Evolutionary conservation across 1,284 basidiomycete genomes (phyloP), one percentile per base, ranked within the genome.

Genomic region (Ustilago trichophora): DNA sequence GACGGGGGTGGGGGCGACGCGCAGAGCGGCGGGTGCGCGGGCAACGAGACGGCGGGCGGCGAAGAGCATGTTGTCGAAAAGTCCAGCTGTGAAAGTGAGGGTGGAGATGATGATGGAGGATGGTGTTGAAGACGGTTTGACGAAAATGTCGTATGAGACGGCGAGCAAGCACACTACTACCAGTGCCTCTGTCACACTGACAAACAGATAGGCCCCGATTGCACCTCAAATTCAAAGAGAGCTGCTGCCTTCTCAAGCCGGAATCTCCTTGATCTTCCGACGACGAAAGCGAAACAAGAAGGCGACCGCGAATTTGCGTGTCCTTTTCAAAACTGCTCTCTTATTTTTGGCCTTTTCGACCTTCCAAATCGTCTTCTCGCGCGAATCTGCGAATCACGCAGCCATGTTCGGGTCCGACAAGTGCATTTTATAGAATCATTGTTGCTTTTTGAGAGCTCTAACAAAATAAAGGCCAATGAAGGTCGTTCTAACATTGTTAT

Each of bases 41-140:
- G 63, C 63, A 46, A 71, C 52, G 49, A 67, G 25, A 51, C 62
- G 67, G 35, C 68, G 62, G 24, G 63, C 58, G 46, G 68, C 68
- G 40, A 71, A 71, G 38, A 64, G 57, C 68, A 71, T 71, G 41
- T 43, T 47, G 59, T 29, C 27, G 29, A 36, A n/a, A n/a, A n/a
- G n/a, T 18, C 24, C 16, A 27, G 19, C 41, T 33, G 42, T 25
- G 43, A 26, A n/a, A 29, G 34, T 27, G 37, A 29, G 33, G 47
- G 31, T 47, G 49, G 37, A 56, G 33, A 19, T 25, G 33, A 36
- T n/a, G 26, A 31, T 21, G 32, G 26, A 19, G 13, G 43, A 21
- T 42, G 35, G 16, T 43, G 19, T 43, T 25, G 19, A 36, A 12
- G 37, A 34, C 35, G 22, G 31, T 31, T 27, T 33, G 16, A 25